Evolutionary conservation across 1,139 yeast species (phyloP).

Genomic region (Candida sp.): DNA sequence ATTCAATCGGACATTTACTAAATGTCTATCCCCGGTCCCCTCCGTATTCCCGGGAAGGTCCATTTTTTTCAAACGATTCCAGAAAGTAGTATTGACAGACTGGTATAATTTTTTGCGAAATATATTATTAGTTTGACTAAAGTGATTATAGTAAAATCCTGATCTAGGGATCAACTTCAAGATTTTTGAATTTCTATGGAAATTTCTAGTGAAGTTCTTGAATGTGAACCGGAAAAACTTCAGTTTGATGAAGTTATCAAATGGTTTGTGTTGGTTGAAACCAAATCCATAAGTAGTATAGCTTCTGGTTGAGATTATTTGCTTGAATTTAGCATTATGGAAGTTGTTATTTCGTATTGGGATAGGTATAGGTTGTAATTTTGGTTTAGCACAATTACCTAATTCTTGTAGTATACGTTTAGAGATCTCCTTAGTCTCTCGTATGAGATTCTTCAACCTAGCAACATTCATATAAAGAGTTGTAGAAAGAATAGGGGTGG

Average conservation of each 20-base stretch:
- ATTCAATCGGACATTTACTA: constrained; percentile 12
- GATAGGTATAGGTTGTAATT: background rate
- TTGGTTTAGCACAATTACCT: constrained; percentile 1
- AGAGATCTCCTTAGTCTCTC: constrained; percentile 3
- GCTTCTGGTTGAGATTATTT: background rate
- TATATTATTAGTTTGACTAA: constrained; percentile 19
- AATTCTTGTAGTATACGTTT: constrained; percentile 1
- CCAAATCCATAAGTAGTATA: background rate
- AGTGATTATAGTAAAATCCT: constrained; percentile 12
- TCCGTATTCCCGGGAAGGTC: constrained; percentile 5
- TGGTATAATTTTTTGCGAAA: constrained; percentile 17
- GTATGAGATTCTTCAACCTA: constrained; percentile 3
- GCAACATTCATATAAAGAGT: background rate
- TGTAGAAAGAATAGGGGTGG: too few species aligned
- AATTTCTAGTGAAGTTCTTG: constrained; percentile 6
- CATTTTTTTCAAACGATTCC: constrained; percentile 12
- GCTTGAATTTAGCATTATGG: background rate
- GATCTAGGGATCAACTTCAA: constrained; percentile 7
- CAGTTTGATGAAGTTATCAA: background rate
- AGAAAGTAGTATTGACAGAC: constrained; percentile 11
- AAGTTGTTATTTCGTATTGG: background rate
- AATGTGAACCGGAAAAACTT: constrained; percentile 3
- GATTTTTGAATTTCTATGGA: constrained; percentile 6
- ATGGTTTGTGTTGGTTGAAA: background rate
- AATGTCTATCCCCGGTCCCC: background rate